A percentile compares a stretch with the other conserved stretches of the same genome.
phyloP scores from a whole-genome alignment of 2,329 filamentous ascomycete genomes.

The Colletotrichum aenigma region DNA sequence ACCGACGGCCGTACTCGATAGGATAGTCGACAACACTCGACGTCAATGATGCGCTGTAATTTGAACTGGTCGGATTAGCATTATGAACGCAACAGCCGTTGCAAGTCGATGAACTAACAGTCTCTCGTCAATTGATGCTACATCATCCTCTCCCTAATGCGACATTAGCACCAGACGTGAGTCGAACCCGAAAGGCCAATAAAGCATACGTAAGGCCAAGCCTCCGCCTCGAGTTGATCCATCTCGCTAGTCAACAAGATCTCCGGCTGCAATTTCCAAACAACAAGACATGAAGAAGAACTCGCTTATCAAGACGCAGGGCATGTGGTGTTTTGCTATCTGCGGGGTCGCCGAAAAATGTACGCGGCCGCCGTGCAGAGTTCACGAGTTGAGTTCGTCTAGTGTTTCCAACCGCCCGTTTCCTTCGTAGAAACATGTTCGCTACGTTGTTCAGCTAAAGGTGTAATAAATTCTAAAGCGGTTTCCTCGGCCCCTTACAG shows the following conservation, averaged over 20 bases:
- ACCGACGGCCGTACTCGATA: background rate
- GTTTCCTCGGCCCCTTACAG: too few relatives aligned
- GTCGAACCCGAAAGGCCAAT: fast-evolving
- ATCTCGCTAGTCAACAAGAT: background rate
- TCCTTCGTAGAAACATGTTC: background rate
- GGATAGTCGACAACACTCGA: background rate
- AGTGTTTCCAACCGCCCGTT: background rate
- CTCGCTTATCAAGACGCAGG: background rate
- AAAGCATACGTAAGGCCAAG: background rate
- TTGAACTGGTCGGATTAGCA: background rate
- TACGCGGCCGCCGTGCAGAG: background rate
- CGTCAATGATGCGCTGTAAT: background rate
- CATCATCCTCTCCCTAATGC: background rate
- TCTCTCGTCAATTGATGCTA: background rate
- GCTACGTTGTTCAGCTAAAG: too few relatives aligned
- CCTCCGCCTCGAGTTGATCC: background rate
- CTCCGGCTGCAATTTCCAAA: background rate
- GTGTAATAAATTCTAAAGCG: too few relatives aligned
- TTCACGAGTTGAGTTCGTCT: background rate
- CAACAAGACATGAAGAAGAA: too few relatives aligned
- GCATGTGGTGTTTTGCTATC: too few relatives aligned
- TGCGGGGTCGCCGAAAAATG: background rate
- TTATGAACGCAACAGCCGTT: too few relatives aligned
- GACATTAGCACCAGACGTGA: fast-evolving
- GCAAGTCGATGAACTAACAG: background rate